Base-by-base conservation (phyloP, 306 rosid species). In the Abrus precatorius region DNA sequence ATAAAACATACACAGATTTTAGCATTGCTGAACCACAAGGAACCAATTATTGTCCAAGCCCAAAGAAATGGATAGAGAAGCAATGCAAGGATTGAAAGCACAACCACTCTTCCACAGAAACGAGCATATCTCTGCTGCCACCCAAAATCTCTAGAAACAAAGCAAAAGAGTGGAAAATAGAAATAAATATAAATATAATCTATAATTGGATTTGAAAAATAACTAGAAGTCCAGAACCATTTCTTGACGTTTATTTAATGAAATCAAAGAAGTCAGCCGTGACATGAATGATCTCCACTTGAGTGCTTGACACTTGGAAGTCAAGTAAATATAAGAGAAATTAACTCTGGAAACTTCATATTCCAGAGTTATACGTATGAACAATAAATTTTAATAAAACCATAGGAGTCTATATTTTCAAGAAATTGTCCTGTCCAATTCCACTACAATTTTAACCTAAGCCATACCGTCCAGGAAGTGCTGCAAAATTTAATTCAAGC, bases 31-130 rank as follows among this genome's bases (percentile, higher is more conserved):
- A 91, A 93, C 97, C 97, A 91, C 76, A 87, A 78, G 59, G 93
- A 86, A 78, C 97, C 98, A 55, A 88, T 80, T 60, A 89, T 89
- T 30, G 93, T 93, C 98, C 97, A 93, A 70, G 91, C 88, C 97
- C 98, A 93, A 72, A 93, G 97, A 85, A 91, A 90, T 60, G 97
- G 98, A 83, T 91, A 93, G 48, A 93, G 91, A 45, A 90, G 81
- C 73, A 93, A 70, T 12, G 88, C 73, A 41, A 93, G 92, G 70
- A 91, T 83, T 3, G 94, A 90, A 68, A 93, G 89, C 57, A 90
- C 90, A 79, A 87, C 92, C 63, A 91, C 65, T 83, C 98, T 90
- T 73, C 98, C 97, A 74, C 91, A 88, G 82, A 93, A 91, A 67
- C 93, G 92, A 85, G 93, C 92, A 85, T 88, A 80, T 66, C 94